phyloP scores from a whole-genome alignment of 768 basidiomycete species.

The Leccinum barrowsii region DNA sequence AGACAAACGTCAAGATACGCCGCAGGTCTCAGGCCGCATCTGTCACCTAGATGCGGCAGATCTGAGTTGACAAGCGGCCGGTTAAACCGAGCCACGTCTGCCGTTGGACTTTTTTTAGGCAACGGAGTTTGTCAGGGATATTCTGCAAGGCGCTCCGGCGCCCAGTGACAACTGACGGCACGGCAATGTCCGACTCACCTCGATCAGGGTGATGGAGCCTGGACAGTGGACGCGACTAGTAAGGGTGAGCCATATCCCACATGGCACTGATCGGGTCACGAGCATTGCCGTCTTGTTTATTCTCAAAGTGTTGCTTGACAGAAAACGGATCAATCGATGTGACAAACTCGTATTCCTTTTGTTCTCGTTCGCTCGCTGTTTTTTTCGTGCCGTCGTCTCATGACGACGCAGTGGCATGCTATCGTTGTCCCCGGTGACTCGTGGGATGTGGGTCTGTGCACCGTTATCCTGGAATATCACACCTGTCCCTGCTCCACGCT shows the following conservation, averaged over 20 bases:
- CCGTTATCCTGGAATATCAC: not conserved
- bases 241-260: not conserved
- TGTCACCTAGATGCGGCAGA: not conserved
- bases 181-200: not conserved
- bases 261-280: not conserved
- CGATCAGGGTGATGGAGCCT: not conserved
- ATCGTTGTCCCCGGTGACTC: not conserved
- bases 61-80: not conserved
- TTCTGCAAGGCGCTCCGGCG: not conserved
- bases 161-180: not conserved
- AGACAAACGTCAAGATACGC: not conserved
- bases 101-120: not conserved
- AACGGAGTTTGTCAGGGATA: not conserved
- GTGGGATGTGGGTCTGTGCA: not conserved
- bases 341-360: not conserved
- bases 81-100: not conserved
- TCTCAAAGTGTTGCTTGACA: not conserved
- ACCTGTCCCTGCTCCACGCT: not conserved
- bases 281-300: not conserved
- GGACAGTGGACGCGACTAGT: not conserved
- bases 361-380: not conserved
- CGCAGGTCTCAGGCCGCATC: not conserved
- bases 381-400: not conserved
- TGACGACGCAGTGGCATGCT: not conserved
- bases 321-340: conserved; percentile 1